Percentiles rank a stretch among this genome's conserved stretches.
Evolutionary conservation across 2,329 filamentous ascomycete genomes (phyloP).

Genomic region (Diaporthe nobilis): DNA sequence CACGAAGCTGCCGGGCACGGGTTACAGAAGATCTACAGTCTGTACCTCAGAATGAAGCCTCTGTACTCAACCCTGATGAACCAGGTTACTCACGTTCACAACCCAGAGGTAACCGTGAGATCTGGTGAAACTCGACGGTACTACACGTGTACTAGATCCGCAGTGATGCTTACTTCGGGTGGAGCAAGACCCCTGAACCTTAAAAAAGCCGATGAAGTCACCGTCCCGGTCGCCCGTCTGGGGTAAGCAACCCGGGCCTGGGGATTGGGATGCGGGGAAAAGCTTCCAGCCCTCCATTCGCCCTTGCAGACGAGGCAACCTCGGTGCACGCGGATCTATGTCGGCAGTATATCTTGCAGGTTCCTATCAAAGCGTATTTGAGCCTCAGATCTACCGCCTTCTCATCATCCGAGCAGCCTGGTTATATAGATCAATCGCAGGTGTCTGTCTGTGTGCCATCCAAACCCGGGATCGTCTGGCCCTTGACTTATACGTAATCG

Average conservation of each 20-base stretch:
- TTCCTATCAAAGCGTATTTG: not conserved
- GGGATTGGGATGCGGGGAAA: conserved; percentile 22
- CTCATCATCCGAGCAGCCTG: no score
- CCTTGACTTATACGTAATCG: not conserved
- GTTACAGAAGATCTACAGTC: not conserved
- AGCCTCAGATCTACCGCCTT: not conserved
- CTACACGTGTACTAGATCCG: not conserved
- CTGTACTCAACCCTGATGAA: not conserved
- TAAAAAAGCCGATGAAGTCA: conserved; percentile 30
- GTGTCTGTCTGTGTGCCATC: not conserved
- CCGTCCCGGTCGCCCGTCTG: conserved; percentile 31
- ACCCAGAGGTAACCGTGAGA: not conserved
- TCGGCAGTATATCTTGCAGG: conserved; percentile 17
- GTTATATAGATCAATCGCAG: not conserved
- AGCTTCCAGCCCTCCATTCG: conserved; percentile 6
- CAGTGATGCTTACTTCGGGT: not conserved
- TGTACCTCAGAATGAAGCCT: not conserved
- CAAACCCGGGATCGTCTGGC: not conserved
- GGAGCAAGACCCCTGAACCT: conserved; percentile 25
- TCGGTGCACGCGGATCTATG: conserved; percentile 7
- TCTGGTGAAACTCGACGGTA: not conserved
- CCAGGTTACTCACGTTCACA: no score
- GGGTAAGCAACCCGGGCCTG: conserved; percentile 21
- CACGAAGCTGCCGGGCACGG: no score
- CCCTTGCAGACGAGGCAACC: conserved; percentile 29